phyloP scores from a whole-genome alignment of 1,284 basidiomycete species.

The Cryptococcus deneoformans region DNA sequence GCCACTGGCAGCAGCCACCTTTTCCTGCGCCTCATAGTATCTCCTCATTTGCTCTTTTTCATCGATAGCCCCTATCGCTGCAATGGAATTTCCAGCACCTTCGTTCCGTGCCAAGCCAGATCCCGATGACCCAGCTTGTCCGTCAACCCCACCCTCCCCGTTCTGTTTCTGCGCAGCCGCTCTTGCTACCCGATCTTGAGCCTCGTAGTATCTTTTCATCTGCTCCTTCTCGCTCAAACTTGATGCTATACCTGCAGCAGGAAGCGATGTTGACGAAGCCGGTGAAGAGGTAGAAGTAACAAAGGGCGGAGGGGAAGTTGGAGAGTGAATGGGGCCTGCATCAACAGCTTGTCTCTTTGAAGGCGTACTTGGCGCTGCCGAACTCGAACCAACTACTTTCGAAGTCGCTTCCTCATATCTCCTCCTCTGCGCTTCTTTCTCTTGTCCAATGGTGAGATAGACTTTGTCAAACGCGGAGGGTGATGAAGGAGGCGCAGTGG shows the following conservation, averaged over 20 bases:
- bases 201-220: conserved; percentile 33
- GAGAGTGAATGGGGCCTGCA: too few species aligned
- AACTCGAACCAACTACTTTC: not conserved
- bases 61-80: conserved; percentile 1
- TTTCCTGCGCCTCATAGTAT: conserved; percentile 60
- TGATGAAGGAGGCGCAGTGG: not conserved
- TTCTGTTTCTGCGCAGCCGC: conserved; percentile 2
- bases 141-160: not conserved
- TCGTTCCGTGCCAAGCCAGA: conserved; percentile 6
- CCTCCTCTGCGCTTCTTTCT: conserved; percentile 37
- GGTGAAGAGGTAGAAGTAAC: not conserved
- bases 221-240: conserved; percentile 29
- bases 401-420: conserved; percentile 32
- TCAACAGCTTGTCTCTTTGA: too few species aligned
- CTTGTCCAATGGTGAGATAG: conserved; percentile 28
- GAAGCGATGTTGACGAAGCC: not conserved
- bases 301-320: too few species aligned
- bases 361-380: too few species aligned
- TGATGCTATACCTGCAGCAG: not conserved
- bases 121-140: not conserved
- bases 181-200: conserved; percentile 12
- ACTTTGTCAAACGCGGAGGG: not conserved
- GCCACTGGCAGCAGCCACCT: conserved; percentile 14
- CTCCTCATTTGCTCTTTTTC: conserved; percentile 47
- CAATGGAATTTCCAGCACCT: too few species aligned